phyloP scores from a whole-genome alignment of 257 asterid species.

The Plantago elongata region DNA sequence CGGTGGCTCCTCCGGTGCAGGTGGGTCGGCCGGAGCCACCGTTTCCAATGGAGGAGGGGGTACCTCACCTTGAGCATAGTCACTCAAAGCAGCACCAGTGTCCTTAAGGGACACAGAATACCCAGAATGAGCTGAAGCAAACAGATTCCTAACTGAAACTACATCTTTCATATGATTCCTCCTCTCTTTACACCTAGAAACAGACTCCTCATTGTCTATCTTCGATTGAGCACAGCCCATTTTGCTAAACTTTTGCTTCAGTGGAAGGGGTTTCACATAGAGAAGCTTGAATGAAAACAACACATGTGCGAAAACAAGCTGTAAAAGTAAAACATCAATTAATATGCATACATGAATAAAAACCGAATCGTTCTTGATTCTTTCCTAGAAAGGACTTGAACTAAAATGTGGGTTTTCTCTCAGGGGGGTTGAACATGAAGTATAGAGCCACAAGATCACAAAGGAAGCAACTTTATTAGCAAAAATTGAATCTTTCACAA shows the following conservation, averaged over 20 bases:
- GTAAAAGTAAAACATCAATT: neutral
- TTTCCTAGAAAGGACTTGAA: neutral
- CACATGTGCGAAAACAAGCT: neutral
- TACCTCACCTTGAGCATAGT: constrained; percentile 81
- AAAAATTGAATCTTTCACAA: neutral
- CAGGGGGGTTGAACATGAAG: constrained; percentile 8
- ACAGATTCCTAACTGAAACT: constrained; percentile 71
- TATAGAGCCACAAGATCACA: neutral
- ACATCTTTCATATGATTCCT: constrained; percentile 85
- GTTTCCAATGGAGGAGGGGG: constrained; percentile 46
- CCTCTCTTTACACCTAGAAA: constrained; percentile 84
- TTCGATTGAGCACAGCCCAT: constrained; percentile 97
- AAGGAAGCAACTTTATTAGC: neutral
- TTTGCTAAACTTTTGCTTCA: constrained; percentile 11
- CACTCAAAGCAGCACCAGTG: constrained; percentile 93
- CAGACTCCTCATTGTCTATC: constrained; percentile 88
- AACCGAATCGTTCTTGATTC: constrained; percentile 14
- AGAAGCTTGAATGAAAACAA: constrained; percentile 8
- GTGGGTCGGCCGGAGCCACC: constrained; percentile 30
- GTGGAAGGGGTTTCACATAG: constrained; percentile 20
- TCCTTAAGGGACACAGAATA: constrained; percentile 72
- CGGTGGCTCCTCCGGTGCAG: constrained; percentile 42
- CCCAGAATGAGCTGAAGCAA: constrained; percentile 92
- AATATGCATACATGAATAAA: neutral
- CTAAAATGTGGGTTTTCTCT: constrained; percentile 22